phyloP scores from a whole-genome alignment of 352 stramenopile genomes.

The Pythium monospermum region DNA sequence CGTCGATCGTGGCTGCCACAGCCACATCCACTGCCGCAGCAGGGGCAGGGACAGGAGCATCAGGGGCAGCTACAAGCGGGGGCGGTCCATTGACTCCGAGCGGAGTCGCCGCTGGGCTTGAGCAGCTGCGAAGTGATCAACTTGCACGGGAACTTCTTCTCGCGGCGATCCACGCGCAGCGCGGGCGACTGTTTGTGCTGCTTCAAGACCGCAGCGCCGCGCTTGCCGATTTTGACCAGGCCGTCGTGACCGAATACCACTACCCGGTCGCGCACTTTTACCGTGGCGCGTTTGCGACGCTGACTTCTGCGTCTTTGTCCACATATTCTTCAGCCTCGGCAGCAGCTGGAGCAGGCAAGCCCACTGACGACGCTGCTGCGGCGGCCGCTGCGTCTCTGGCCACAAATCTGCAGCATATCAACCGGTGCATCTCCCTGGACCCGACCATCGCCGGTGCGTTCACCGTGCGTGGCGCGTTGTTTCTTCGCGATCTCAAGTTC shows the following conservation, averaged over 20 bases:
- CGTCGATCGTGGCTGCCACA: constrained; percentile 13
- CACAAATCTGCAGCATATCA: constrained; percentile 52
- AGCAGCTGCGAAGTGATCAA: constrained; percentile 9
- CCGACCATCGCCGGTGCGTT: constrained; percentile 72
- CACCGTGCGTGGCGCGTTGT: constrained; percentile 61
- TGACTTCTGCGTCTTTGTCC: no score
- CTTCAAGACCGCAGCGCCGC: constrained; percentile 45
- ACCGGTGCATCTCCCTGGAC: constrained; percentile 57
- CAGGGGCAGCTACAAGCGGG: no score
- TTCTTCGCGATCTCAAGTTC: constrained; percentile 67
- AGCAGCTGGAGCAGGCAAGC: no score
- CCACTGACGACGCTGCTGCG: constrained; percentile 28
- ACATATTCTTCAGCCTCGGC: no score
- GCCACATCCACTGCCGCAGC: constrained; percentile 1
- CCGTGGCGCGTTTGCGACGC: constrained; percentile 52
- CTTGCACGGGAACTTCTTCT: constrained; percentile 38
- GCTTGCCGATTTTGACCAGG: constrained; percentile 59
- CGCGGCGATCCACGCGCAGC: constrained; percentile 54
- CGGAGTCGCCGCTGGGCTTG: neutral
- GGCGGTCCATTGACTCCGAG: no score
- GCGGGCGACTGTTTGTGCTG: constrained; percentile 55
- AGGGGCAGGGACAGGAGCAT: no score
- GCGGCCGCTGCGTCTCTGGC: no score
- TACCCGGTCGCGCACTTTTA: constrained; percentile 80
- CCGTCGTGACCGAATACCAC: constrained; percentile 74